A percentile compares a stretch with the other conserved stretches of the same genome.
phyloP scores from a whole-genome alignment of 495 filamentous ascomycete genomes.

The Podospora appendiculata region DNA sequence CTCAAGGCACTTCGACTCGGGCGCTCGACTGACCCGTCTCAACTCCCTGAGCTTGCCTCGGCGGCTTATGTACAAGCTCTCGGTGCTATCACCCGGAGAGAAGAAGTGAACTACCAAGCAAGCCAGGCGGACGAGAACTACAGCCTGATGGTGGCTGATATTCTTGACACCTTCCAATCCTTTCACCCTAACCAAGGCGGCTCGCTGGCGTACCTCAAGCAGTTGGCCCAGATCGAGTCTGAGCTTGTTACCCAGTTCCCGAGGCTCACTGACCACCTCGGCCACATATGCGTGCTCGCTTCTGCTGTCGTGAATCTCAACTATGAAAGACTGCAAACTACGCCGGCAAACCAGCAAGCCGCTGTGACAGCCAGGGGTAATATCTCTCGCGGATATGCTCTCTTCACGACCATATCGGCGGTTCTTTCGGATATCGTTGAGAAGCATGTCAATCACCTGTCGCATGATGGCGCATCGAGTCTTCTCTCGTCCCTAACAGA shows the following conservation, averaged over 20 bases:
- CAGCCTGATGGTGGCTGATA: slow-evolving; percentile 14
- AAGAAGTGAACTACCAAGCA: slow-evolving; percentile 15
- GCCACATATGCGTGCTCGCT: slow-evolving; percentile 24
- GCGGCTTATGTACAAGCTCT: slow-evolving; percentile 21
- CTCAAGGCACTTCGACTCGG: slow-evolving; percentile 3
- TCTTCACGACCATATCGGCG: slow-evolving; percentile 33
- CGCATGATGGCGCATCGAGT: slow-evolving; percentile 32
- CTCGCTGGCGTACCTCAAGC: slow-evolving; percentile 7
- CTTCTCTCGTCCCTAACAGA: slow-evolving; percentile 27
- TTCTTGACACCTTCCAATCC: slow-evolving; percentile 25
- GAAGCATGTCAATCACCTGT: slow-evolving; percentile 38
- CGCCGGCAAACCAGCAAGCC: slow-evolving; percentile 8
- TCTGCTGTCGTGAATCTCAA: slow-evolving; percentile 23
- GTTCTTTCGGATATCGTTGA: slow-evolving; percentile 36
- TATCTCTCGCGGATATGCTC: slow-evolving; percentile 25
- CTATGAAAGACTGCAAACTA: slow-evolving; percentile 7
- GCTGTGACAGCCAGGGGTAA: slow-evolving; percentile 5
- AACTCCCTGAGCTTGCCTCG: slow-evolving; percentile 21
- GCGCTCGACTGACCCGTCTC: slow-evolving; percentile 1
- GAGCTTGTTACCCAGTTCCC: slow-evolving; percentile 29
- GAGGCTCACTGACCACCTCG: slow-evolving; percentile 35
- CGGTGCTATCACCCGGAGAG: slow-evolving; percentile 19
- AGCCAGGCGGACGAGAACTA: slow-evolving; percentile 21
- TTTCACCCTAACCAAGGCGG: slow-evolving; percentile 9
- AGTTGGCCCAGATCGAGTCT: slow-evolving; percentile 25